phyloP scores from a whole-genome alignment of 2,329 filamentous ascomycete species.

The Blastomyces emzantsi region DNA sequence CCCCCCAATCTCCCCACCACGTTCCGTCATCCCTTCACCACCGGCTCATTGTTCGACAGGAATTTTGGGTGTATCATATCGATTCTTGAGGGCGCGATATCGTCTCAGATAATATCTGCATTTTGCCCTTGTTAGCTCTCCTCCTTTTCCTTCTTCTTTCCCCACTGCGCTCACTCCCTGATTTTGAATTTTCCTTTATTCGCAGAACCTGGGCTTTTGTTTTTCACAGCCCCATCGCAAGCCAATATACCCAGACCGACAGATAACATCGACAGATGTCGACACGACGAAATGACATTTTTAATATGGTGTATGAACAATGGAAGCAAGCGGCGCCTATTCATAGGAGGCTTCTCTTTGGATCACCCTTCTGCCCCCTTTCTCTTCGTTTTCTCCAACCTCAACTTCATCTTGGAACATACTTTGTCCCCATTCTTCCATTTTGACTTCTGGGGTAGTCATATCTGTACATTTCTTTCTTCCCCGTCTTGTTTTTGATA shows the following conservation, averaged over 20 bases:
- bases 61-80: slow-evolving; percentile 52
- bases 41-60: slow-evolving; percentile 15
- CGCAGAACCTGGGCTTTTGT: not conserved
- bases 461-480: not conserved
- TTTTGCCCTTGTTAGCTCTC: slow-evolving; percentile 3
- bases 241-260: not conserved
- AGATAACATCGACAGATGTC: slow-evolving; percentile 2
- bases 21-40: slow-evolving; percentile 11
- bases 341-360: not conserved
- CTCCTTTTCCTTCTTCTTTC: not conserved
- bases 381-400: not conserved
- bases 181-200: not conserved
- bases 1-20: not conserved
- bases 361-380: not conserved
- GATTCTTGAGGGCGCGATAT: slow-evolving; percentile 74
- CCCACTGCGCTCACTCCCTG: no score
- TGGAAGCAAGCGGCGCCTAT: not conserved
- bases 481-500: not conserved
- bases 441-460: not conserved
- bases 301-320: not conserved
- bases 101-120: slow-evolving; percentile 81
- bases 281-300: slow-evolving; percentile 4
- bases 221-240: not conserved
- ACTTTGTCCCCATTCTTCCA: not conserved
- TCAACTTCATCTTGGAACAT: not conserved